A percentile compares a stretch with the other conserved stretches of the same genome.
These are phyloP conservation scores for Rhodotorula sp. DNA, from an alignment of 1,284 basidiomycete species.

Conservation along the genomic window DNA sequence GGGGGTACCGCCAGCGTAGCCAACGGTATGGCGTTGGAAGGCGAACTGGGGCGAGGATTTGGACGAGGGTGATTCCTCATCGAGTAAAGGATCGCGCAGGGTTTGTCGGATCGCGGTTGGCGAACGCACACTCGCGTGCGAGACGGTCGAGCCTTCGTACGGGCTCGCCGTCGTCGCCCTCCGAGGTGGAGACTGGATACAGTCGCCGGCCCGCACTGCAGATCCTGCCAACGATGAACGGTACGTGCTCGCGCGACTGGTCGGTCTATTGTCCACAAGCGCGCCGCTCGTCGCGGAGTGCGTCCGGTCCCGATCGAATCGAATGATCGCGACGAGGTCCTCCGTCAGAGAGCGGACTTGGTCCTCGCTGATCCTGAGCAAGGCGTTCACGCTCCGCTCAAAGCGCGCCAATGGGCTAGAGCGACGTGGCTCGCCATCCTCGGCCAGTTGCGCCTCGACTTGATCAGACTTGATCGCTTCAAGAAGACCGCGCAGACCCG, in stretches of 20 bases:
- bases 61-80: neutral
- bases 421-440: neutral
- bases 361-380: constrained; percentile 44
- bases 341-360: constrained; percentile 45
- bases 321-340: constrained; percentile 40
- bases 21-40: constrained; percentile 3
- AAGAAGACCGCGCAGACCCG: constrained; percentile 34
- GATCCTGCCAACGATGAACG: neutral
- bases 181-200: constrained; percentile 17
- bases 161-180: constrained; percentile 19
- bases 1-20: neutral
- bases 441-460: constrained; percentile 39
- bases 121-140: constrained; percentile 19
- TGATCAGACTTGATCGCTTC: constrained; percentile 35
- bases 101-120: constrained; percentile 7
- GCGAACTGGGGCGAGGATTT: neutral
- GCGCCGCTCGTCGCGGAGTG: constrained; percentile 1
- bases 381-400: constrained; percentile 35
- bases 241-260: constrained; percentile 17
- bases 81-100: constrained; percentile 25
- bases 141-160: constrained; percentile 16
- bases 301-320: constrained; percentile 39
- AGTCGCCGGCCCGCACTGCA: neutral
- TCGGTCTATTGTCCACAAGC: constrained; percentile 3
- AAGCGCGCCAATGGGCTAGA: constrained; percentile 20